A percentile compares a stretch with the other conserved stretches of the same genome.
These are phyloP conservation scores for Ensete glaucum DNA, from an alignment of 176 grass and related monocot genomes.

Conservation along the genomic window DNA sequence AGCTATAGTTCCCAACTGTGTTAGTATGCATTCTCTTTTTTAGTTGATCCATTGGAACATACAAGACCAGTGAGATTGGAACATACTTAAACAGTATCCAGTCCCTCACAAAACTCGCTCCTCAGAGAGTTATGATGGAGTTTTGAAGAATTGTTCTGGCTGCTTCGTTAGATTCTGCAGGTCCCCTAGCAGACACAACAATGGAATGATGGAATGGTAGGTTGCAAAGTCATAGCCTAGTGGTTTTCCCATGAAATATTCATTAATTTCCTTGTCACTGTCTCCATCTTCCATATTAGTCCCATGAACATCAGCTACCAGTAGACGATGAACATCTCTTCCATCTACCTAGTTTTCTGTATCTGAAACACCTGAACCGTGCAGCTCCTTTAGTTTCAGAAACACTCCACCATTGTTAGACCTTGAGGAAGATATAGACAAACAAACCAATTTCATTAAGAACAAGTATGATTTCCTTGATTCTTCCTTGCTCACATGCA, in stretches of 20 bases:
- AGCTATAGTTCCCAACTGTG: no score
- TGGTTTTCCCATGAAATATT: slow-evolving; percentile 41
- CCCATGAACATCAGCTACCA: slow-evolving; percentile 21
- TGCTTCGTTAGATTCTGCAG: slow-evolving; percentile 49
- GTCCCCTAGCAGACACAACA: slow-evolving; percentile 63
- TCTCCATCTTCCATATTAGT: not conserved
- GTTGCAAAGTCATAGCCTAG: slow-evolving; percentile 51
- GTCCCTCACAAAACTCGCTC: not conserved
- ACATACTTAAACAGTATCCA: no score
- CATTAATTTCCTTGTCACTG: slow-evolving; percentile 27
- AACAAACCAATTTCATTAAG: slow-evolving; percentile 56
- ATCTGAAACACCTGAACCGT: slow-evolving; percentile 28
- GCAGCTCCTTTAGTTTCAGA: slow-evolving; percentile 30
- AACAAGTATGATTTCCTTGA: slow-evolving; percentile 52
- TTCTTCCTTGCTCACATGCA: slow-evolving; percentile 74
- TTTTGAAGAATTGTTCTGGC: slow-evolving; percentile 73
- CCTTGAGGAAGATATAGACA: slow-evolving; percentile 37
- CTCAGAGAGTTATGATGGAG: not conserved
- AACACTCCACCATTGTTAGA: slow-evolving; percentile 21
- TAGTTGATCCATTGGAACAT: no score
- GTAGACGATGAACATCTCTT: slow-evolving; percentile 17
- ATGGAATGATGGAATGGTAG: slow-evolving; percentile 61
- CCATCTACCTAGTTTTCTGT: slow-evolving; percentile 20
- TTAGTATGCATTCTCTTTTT: no score
- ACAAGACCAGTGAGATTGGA: no score